Conservation (phyloP, 164 flowering plant genomes). For the Akebia trifoliata region DNA sequence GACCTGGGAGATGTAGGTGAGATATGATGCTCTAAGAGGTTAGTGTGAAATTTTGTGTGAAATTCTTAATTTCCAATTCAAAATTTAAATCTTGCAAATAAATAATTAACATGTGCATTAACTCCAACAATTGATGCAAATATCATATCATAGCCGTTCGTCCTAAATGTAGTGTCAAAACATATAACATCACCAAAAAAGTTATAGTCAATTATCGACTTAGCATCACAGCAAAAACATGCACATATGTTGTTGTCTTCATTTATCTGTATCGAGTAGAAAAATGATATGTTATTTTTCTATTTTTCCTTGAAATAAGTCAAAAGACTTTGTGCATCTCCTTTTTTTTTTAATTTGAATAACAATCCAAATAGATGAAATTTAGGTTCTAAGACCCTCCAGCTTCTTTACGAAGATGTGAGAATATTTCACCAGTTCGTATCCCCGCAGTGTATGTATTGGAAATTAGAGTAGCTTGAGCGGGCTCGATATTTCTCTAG, state of each 20-base stretch:
- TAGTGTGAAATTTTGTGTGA: no score
- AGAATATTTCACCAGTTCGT: not conserved
- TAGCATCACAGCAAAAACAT: conserved; percentile 10
- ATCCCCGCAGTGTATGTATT: not conserved
- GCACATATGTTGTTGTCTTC: conserved; percentile 4
- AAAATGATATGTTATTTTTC: conserved; percentile 8
- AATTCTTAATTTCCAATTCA: no score
- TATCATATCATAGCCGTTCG: conserved; percentile 1
- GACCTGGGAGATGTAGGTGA: no score
- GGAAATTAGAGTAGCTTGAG: not conserved
- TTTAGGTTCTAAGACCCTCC: not conserved
- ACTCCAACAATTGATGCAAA: conserved; percentile 13
- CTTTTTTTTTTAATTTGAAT: not conserved
- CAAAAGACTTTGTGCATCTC: not conserved
- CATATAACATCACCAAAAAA: conserved; percentile 9
- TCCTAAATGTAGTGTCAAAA: conserved; percentile 8
- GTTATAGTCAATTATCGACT: conserved; percentile 5
- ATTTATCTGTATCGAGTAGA: conserved; percentile 5
- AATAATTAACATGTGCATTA: conserved; percentile 12
- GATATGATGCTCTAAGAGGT: no score
- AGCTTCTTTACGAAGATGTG: not conserved
- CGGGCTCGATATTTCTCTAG: conserved; percentile 1
- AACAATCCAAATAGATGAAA: not conserved
- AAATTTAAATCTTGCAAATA: no score
- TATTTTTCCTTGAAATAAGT: conserved; percentile 1